phyloP scores from a whole-genome alignment of 2,329 filamentous ascomycete species.

The Colletotrichum musae region DNA sequence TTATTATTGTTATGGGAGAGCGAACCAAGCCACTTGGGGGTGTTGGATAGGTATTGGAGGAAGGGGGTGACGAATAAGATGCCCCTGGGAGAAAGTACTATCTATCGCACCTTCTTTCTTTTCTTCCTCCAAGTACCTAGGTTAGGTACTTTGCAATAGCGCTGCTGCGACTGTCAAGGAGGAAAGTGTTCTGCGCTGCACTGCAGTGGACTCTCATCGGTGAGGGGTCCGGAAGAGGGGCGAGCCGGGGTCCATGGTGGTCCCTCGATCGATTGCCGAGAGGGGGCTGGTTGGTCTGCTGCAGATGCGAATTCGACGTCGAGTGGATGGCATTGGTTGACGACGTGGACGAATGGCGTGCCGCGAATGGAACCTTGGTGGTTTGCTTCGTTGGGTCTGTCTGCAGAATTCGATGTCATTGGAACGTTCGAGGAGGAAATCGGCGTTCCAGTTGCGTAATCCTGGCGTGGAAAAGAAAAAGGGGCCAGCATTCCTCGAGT shows the following conservation, averaged over 20 bases:
- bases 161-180: too few species aligned
- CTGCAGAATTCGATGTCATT: slow-evolving; percentile 19
- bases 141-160: too few species aligned
- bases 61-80: too few species aligned
- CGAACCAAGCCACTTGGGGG: too few species aligned
- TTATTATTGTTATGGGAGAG: too few species aligned
- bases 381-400: neutral
- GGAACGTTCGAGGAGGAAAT: neutral
- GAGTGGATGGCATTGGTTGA: slow-evolving; percentile 17
- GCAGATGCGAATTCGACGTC: slow-evolving; percentile 7
- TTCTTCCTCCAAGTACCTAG: too few species aligned
- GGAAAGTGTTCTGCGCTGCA: too few species aligned
- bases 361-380: slow-evolving; percentile 5
- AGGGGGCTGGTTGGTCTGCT: slow-evolving; percentile 15
- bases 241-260: slow-evolving; percentile 15
- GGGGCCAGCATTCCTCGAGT: slow-evolving; percentile 14
- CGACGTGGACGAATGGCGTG: slow-evolving; percentile 23
- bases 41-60: too few species aligned
- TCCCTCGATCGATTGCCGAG: slow-evolving; percentile 33
- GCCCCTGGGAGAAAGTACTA: too few species aligned
- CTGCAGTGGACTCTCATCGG: slow-evolving; percentile 21
- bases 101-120: too few species aligned
- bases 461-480: slow-evolving; percentile 19
- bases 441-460: neutral
- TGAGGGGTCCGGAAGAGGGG: slow-evolving; percentile 31